Conservation (phyloP, 2,329 filamentous ascomycete genomes). For the Ceratocystis cacaofunesta region DNA sequence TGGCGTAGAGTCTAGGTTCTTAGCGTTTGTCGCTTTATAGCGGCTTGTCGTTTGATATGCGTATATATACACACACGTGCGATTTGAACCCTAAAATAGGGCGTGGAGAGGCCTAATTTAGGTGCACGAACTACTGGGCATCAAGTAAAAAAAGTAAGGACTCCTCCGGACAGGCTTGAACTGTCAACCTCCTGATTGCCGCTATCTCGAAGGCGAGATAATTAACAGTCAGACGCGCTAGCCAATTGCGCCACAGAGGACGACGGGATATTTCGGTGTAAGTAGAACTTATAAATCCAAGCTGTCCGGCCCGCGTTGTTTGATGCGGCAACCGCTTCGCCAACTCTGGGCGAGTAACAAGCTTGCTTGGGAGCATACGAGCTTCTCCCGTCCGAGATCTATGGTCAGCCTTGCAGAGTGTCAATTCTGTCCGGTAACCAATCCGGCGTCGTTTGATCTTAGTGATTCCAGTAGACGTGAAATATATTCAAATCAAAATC, state of each 20-base stretch:
- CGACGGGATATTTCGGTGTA: neutral
- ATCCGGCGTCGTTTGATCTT: no score
- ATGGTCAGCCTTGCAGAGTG: no score
- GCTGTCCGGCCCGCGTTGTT: no score
- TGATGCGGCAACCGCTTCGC: no score
- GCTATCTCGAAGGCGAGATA: neutral
- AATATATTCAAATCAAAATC: no score
- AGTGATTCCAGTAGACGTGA: no score
- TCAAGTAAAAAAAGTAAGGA: neutral
- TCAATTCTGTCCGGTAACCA: no score
- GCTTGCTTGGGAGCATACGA: no score
- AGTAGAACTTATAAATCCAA: neutral
- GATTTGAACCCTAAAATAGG: neutral
- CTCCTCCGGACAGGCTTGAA: conserved; percentile 6
- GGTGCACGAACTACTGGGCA: no score
- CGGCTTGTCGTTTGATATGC: neutral
- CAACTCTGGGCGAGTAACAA: no score
- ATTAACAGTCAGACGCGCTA: conserved; percentile 46
- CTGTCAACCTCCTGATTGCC: conserved; percentile 3
- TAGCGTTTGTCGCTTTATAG: neutral
- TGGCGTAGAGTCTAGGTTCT: neutral
- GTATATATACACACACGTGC: neutral
- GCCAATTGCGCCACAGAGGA: conserved; percentile 35
- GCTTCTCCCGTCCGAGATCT: no score
- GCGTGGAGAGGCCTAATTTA: no score